These are phyloP conservation scores for Skeletonema tropicum DNA, from an alignment of 108 stramenopile genomes.

Conservation along the genomic window DNA sequence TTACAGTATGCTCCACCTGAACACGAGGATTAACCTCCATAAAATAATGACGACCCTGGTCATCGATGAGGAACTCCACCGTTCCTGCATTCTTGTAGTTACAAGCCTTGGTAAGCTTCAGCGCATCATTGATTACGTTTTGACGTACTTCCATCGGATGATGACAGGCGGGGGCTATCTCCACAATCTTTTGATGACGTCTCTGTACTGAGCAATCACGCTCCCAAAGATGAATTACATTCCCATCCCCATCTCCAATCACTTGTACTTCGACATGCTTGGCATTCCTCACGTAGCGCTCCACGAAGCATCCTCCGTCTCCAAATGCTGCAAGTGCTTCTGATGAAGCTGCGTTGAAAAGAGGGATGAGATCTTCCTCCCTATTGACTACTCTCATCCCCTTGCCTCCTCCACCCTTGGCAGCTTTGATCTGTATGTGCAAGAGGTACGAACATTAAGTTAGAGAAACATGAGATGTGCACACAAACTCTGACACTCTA, in stretches of 20 bases:
- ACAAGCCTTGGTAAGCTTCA: constrained; percentile 75
- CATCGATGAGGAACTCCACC: constrained; percentile 92
- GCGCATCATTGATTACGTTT: constrained; percentile 72
- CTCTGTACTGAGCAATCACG: constrained; percentile 89
- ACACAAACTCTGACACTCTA: neutral
- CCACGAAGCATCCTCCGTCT: constrained; percentile 86
- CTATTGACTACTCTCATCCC: constrained; percentile 86
- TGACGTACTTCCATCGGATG: constrained; percentile 57
- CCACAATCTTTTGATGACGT: constrained; percentile 90
- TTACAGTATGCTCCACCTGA: constrained; percentile 91
- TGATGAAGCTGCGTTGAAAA: constrained; percentile 64
- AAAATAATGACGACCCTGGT: constrained; percentile 80
- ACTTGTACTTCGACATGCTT: constrained; percentile 91
- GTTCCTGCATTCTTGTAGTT: constrained; percentile 88
- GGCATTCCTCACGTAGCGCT: constrained; percentile 80
- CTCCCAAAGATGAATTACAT: constrained; percentile 84
- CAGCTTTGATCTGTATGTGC: constrained; percentile 71
- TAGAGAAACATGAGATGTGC: neutral
- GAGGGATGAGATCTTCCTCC: constrained; percentile 61
- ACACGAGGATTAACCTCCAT: constrained; percentile 85
- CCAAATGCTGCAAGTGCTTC: constrained; percentile 82
- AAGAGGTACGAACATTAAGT: neutral
- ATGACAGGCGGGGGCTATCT: constrained; percentile 69
- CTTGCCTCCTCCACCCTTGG: constrained; percentile 89
- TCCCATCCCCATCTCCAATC: constrained; percentile 70